These are phyloP conservation scores for Termitomyces sp. DNA, from an alignment of 768 basidiomycete species.

Conservation along the genomic window DNA sequence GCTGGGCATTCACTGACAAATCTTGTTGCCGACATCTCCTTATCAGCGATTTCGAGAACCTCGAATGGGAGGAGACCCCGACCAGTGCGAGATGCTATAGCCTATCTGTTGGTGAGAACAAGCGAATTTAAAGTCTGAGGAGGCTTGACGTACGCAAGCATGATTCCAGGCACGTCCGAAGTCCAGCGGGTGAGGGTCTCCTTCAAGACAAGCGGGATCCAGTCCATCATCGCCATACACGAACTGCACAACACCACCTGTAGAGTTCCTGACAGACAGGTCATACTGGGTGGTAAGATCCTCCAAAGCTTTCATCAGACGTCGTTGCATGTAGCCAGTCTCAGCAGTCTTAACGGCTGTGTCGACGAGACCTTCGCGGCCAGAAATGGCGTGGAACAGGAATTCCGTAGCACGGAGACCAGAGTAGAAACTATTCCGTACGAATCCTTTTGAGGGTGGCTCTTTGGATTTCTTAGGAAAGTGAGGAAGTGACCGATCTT, in stretches of 20 bases:
- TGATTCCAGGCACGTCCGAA: constrained; percentile 85
- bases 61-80: constrained; percentile 82
- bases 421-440: constrained; percentile 93
- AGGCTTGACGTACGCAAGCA: constrained; percentile 32
- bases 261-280: constrained; percentile 89
- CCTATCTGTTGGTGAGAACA: constrained; percentile 33
- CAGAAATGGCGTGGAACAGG: constrained; percentile 97
- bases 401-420: constrained; percentile 94
- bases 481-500: constrained; percentile 97
- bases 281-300: constrained; percentile 97
- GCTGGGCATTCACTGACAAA: constrained; percentile 70
- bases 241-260: constrained; percentile 95
- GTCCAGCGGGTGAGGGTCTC: constrained; percentile 91
- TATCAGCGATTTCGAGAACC: constrained; percentile 67
- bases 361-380: constrained; percentile 97
- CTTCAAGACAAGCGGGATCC: constrained; percentile 94
- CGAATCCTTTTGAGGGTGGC: constrained; percentile 97
- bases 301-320: constrained; percentile 98
- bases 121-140: not conserved
- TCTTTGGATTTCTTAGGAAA: constrained; percentile 96
- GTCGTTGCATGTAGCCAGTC: constrained; percentile 99
- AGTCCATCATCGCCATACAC: constrained; percentile 95
- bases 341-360: constrained; percentile 99
- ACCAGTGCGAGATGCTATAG: constrained; percentile 53
- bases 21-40: constrained; percentile 48